Base-by-base conservation (phyloP, 1,284 basidiomycete species). In the Papiliotrema fonsecae region DNA sequence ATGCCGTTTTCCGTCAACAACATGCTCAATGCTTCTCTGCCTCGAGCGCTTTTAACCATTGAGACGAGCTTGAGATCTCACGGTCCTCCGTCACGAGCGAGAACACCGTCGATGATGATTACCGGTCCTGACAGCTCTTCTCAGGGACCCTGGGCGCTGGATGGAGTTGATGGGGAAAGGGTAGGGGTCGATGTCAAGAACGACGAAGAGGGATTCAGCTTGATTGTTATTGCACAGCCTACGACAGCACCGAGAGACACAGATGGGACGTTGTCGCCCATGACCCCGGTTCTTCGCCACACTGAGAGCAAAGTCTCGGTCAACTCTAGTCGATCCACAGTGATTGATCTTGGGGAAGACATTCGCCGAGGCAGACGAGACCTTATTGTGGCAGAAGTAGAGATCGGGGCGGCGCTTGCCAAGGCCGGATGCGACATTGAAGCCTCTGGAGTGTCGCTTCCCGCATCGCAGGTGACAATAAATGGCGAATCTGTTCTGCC, bases 1-100 rank as follows among this genome's bases (percentile, higher is more conserved):
- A 81, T 97, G 38, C 91, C 94, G 0, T 80, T 84, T 6, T 84
- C 90, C 0, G 81, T 94, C 52, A 97, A 96, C 70, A 83, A 87
- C 27, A 83, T 87, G 75, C 85, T 92, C 69, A 96, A 97, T 64
- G 80, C 85, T 2, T 77, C 82, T 21, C 72, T 90, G 14, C 72
- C 87, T 3, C 78, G 81, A 49, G 77, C 82, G 1, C 81, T 92
- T 19, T 71, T 88, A 4, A 78, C 81, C 0, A 74, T 92, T 32
- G 88, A 92, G 62, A 69, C 78, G 21, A 83, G 81, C 55, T 76
- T 89, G 60, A 87, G 84, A 70, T 75, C 74, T 16, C 46, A 59
- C 16, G 55, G 76, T 4, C 80, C 84, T 1, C 73, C 83, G 36
- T 86, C 87, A 14, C 75, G 83, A 37, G 81, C 81, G 35, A 77